Base-by-base conservation (phyloP, 768 basidiomycete genomes). In the Kondoa malvinella region DNA sequence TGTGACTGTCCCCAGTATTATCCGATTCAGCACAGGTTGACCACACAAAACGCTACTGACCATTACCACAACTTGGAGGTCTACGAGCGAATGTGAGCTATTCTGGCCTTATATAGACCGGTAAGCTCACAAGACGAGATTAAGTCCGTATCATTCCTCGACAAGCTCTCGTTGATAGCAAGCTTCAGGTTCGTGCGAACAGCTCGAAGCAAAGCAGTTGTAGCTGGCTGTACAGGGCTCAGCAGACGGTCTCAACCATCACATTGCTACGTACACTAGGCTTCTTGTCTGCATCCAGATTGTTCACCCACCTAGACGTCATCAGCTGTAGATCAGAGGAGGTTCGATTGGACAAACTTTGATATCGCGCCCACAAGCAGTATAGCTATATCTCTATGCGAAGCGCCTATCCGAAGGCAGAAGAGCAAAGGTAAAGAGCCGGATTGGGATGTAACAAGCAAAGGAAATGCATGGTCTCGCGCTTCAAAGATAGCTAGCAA, bases 51-150 rank as follows among this genome's bases (percentile, higher is more conserved):
- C 14, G 61, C 8, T 17, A 63, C 16, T 32, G 30, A 63, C 61
- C 77, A 78, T 78, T 72, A 79, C 75, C 12, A 79, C 72, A n/a
- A 79, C 77, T 72, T 79, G 78, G 14, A 79, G 74, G 66, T 79
- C 78, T 2, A 74, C 75, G 15, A 17, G 31, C 29, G 21, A 16
- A 3, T 31, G 32, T 16, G 3, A 17, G 27, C 29, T 31, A 31
- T 25, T 4, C 30, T 26, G 25, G 12, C 14, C 4, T 31, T 26
- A 31, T 14, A 4, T 31, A 60, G 58, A 60, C 12, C 25, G 12
- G 30, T 14, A 60, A 60, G 27, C 58, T 14, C 15, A 56, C 50
- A 14, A 31, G 15, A 26, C 0, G 76, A 76, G 4, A 78, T 74
- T 15, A 78, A 73, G 57, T 69, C 64, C 1, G 75, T 71, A 21